A percentile compares a stretch with the other conserved stretches of the same genome.
These are phyloP conservation scores for Centella asiatica DNA, from an alignment of 129 eudicot species.

Conservation along the genomic window DNA sequence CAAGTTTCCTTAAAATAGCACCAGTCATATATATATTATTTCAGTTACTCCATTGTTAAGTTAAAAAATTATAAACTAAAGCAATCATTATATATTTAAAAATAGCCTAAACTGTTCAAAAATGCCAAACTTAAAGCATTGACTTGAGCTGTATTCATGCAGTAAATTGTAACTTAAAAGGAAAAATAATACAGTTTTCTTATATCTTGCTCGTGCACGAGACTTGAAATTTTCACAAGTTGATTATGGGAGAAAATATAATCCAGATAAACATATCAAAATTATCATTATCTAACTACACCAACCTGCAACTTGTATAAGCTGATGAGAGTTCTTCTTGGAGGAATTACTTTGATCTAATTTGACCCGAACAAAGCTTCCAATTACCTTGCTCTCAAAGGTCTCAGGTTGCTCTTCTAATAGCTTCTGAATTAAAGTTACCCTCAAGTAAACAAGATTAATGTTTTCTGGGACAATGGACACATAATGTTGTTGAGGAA, in stretches of 20 bases:
- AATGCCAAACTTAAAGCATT: too few species aligned
- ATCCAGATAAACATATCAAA: not conserved
- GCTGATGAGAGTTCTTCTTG: slow-evolving; percentile 42
- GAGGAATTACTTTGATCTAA: slow-evolving; percentile 39
- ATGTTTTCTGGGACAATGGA: slow-evolving; percentile 56
- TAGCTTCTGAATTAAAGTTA: slow-evolving; percentile 53
- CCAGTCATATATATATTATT: not conserved
- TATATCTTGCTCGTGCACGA: too few species aligned
- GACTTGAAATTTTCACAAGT: too few species aligned
- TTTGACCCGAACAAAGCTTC: slow-evolving; percentile 72
- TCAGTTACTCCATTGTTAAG: not conserved
- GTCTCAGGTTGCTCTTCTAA: slow-evolving; percentile 35
- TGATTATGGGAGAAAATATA: not conserved
- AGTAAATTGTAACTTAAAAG: too few species aligned
- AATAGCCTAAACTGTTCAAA: too few species aligned
- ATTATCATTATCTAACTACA: not conserved
- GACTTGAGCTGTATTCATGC: too few species aligned
- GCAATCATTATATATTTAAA: not conserved
- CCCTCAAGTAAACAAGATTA: slow-evolving; percentile 62
- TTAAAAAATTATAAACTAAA: not conserved
- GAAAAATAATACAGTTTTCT: too few species aligned
- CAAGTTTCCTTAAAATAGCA: not conserved
- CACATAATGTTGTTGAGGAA: slow-evolving; percentile 38
- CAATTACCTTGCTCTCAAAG: slow-evolving; percentile 58
- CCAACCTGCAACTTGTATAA: slow-evolving; percentile 67